Evolutionary conservation across 352 stramenopile species (phyloP).

Genomic region (Globisporangium spinosum): DNA sequence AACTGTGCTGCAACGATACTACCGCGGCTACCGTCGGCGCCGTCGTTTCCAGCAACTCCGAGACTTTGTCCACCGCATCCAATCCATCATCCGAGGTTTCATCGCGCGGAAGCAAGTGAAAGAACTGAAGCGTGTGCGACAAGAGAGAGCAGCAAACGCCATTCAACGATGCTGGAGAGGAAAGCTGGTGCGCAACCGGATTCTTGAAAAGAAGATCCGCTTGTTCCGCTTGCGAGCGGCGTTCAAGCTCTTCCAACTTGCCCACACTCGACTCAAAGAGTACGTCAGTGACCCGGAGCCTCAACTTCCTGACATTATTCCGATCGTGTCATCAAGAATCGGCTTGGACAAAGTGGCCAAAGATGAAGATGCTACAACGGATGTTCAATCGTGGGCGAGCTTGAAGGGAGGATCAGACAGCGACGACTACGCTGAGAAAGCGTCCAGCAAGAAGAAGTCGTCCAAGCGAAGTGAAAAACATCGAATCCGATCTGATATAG

Average conservation of each 20-base stretch:
- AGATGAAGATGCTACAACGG: not conserved
- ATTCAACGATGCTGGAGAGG: constrained; percentile 31
- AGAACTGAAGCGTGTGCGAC: constrained; percentile 27
- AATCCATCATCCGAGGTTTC: constrained; percentile 46
- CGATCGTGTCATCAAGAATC: not conserved
- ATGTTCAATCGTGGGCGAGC: constrained; percentile 10
- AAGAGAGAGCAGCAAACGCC: constrained; percentile 25
- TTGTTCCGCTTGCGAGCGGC: constrained; percentile 31
- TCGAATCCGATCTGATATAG: not conserved
- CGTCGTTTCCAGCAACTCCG: constrained; percentile 35
- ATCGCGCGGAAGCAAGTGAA: constrained; percentile 31
- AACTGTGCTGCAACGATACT: constrained; percentile 40
- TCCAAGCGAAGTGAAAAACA: constrained; percentile 2
- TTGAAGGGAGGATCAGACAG: constrained; percentile 11
- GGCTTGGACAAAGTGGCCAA: not conserved
- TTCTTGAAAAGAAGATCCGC: constrained; percentile 23
- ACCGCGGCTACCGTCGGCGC: constrained; percentile 39
- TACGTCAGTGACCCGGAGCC: not conserved
- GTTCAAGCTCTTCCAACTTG: constrained; percentile 31
- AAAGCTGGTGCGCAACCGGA: constrained; percentile 20
- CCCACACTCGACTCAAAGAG: constrained; percentile 1
- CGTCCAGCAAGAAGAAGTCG: constrained; percentile 2
- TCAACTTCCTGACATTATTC: not conserved
- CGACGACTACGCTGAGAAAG: constrained; percentile 10
- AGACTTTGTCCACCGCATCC: constrained; percentile 30